Evolutionary conservation across 495 filamentous ascomycete species (phyloP), one percentile per base, ranked within the genome.

Genomic region (Evernia prunastri): DNA sequence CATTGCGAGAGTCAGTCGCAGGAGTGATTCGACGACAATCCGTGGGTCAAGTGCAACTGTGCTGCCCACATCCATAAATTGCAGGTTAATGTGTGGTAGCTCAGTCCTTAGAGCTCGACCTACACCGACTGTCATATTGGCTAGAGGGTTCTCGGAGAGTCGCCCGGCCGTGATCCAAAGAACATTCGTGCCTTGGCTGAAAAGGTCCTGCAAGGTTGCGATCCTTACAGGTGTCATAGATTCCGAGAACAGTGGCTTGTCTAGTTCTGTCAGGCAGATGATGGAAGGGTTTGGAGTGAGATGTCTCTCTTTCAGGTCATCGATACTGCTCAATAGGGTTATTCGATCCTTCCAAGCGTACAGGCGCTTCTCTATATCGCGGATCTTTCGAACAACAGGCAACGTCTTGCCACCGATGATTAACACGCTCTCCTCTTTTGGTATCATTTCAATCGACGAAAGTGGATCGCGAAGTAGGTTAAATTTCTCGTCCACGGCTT

Each of bases 181-280:
- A 6, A 80, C 60, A 29, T 71, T 76, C 59, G 74, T 76, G 25
- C 68, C 67, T 25, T 68, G 45, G 15, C 70, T 60, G 27, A 81
- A 71, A 0, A 84, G 58, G 8, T 65, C 31, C 58, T 77, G 63
- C 18, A 81, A 54, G 11, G 57, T 58, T 17, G 68, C 49, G 43
- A 76, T 72, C 9, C 63, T 69, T 0, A 68, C 57, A 17, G 67
- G 43, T 3, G 70, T 71, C 31, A 83, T 69, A 5, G 65, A 61
- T 18, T 75, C 59, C 11, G 51, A 20, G 9, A 85, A 76, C 2
- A 78, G 66, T 0, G 77, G 72, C 17, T 72, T 70, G 66, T 79
- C 74, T 10, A 79, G 68, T 39, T 84, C 82, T 10, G 73, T 61
- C 45, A 85, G 66, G 61, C 69, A 76, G 27, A 84, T 62, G 56